Percentiles rank a stretch among this genome's conserved stretches.
These are phyloP conservation scores for Saccharum spontaneum DNA, from an alignment of 176 grass and related monocot genomes.

Conservation along the genomic window DNA sequence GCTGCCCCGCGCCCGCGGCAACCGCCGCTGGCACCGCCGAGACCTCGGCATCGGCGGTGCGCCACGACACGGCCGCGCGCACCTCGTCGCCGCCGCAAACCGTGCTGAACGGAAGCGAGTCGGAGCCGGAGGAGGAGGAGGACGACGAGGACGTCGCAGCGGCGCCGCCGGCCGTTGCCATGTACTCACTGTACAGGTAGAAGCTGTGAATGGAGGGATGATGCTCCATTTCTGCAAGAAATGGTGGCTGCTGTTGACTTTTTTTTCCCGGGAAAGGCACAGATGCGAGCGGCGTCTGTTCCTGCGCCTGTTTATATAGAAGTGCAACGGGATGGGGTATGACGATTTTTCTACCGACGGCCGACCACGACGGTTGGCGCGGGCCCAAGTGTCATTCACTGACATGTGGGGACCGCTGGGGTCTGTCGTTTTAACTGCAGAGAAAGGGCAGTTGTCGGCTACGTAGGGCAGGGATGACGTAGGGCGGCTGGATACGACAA, in stretches of 20 bases:
- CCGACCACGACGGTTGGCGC: background rate
- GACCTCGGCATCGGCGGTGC: background rate
- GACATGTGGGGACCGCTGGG: background rate
- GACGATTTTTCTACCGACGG: constrained; percentile 11
- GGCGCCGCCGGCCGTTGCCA: background rate
- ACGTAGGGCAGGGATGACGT: constrained; percentile 21
- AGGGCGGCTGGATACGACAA: constrained; percentile 20
- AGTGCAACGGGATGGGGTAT: background rate
- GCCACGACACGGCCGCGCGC: background rate
- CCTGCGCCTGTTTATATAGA: constrained; percentile 4
- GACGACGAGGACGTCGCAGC: background rate
- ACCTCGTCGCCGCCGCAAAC: background rate
- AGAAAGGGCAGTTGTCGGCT: background rate
- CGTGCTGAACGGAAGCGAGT: constrained; percentile 1
- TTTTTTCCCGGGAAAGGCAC: background rate
- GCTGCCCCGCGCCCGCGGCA: background rate
- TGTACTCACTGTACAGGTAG: constrained; percentile 18
- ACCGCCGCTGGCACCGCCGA: background rate
- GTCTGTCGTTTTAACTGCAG: constrained; percentile 16
- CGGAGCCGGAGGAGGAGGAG: background rate
- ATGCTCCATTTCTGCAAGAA: background rate
- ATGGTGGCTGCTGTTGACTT: constrained; percentile 8
- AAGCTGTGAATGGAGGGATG: background rate
- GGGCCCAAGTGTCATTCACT: background rate
- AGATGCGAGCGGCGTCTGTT: constrained; percentile 9